phyloP scores from a whole-genome alignment of 169 alveolate genomes.

The Plasmodium inui region DNA sequence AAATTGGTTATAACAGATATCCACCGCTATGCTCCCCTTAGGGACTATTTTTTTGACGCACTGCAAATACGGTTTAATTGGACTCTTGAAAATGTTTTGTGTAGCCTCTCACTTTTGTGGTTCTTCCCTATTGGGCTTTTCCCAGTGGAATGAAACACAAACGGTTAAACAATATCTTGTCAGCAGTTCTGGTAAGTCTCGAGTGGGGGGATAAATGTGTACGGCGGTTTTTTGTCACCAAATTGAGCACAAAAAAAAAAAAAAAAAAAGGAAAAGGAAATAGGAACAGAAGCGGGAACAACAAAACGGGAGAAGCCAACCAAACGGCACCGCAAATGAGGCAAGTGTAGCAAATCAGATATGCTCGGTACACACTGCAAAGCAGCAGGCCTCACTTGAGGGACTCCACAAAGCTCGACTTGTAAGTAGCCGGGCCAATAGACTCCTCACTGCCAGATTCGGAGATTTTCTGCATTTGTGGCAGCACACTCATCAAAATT shows the following conservation, averaged over 20 bases:
- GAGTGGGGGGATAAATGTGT: background rate
- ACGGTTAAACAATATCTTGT: background rate
- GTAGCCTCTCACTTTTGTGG: background rate
- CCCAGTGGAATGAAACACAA: background rate
- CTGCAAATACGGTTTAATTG: background rate
- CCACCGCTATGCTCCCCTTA: background rate
- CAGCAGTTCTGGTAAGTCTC: background rate
- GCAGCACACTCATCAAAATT: conserved; percentile 62
- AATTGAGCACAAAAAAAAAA: background rate
- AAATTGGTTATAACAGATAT: background rate
- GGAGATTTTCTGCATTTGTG: conserved; percentile 62
- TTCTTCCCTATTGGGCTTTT: background rate
- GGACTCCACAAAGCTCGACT: conserved; percentile 57
- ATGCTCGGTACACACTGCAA: background rate
- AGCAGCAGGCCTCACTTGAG: conserved; percentile 5
- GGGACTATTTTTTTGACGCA: background rate
- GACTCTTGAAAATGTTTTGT: background rate
- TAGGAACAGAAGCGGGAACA: background rate
- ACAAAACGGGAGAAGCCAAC: background rate
- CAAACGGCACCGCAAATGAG: background rate
- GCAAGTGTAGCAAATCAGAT: background rate
- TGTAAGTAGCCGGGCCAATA: background rate
- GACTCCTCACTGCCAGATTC: conserved; percentile 64
- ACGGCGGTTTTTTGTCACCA: background rate
- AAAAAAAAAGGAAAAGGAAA: background rate